Evolutionary conservation across 306 rosid species (phyloP), one percentile per base, ranked within the genome.

Genomic region (Casuarina equisetifolia): DNA sequence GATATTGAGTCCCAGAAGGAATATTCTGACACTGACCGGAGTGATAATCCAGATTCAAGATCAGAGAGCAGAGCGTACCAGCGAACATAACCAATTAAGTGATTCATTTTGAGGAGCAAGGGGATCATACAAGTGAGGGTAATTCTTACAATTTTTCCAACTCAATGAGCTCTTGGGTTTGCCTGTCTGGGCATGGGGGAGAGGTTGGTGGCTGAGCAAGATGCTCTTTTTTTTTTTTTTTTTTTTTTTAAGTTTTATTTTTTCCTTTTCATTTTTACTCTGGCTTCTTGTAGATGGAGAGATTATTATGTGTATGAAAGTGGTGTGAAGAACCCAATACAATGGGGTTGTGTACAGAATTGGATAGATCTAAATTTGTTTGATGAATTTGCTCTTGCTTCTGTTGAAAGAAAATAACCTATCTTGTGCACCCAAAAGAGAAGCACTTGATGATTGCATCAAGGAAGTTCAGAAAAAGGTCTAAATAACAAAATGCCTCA

Each of bases 1-100:
- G 97, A 93, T 83, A 89, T 85, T 8, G 97, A 93, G 46, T 86
- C 94, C 35, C 96, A 89, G 77, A 89, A 77, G 79, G 96, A 88
- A 68, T 78, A 52, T 72, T 91, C 98, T 17, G 98, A 93, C 52
- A 91, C 97, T 9, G 98, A 93, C 61, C 80, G 74, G 82, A 92
- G 97, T 74, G 97, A 92, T 70, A 76, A 85, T 70, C 91, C 84
- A 2, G 84, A 69, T 76, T 89, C 90, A 66, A 88, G 89, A 83
- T 89, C 90, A 70, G 88, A 82, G 20, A 86, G 88, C 82, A 82
- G 83, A 83, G 86, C 75, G 62, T 84, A 87, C 82, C 88, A 79
- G 61, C 84, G 79, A 50, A 67, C 78, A 36, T 78, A 82, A 80
- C 32, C 17, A 69, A 57, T 68, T 72, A 61, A 13, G 6, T 17